A percentile compares a stretch with the other conserved stretches of the same genome.
These are phyloP conservation scores for Mycena leptocephala DNA, from an alignment of 768 basidiomycete species.

Conservation along the genomic window DNA sequence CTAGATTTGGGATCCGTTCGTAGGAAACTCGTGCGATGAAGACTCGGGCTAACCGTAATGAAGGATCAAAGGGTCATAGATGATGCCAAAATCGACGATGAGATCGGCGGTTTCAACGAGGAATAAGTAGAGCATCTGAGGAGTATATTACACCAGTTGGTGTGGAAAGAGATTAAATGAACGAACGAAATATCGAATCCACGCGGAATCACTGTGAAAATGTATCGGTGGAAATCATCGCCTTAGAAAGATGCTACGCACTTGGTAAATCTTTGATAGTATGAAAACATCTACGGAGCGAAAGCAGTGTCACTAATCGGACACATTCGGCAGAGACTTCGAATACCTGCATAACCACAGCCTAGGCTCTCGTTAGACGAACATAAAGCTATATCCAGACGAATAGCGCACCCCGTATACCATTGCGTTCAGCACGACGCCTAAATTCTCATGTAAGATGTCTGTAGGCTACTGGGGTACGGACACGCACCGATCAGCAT, in stretches of 20 bases:
- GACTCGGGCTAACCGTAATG: neutral
- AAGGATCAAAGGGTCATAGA: slow-evolving; percentile 28
- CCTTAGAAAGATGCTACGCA: neutral
- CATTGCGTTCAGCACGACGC: slow-evolving; percentile 23
- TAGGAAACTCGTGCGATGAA: neutral
- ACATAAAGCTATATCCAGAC: neutral
- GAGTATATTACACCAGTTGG: neutral
- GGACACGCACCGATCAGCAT: neutral
- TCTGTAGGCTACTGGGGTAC: neutral
- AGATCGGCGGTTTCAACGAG: slow-evolving; percentile 21
- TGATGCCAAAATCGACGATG: slow-evolving; percentile 20
- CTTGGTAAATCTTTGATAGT: slow-evolving; percentile 15
- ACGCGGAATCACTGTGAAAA: slow-evolving; percentile 5
- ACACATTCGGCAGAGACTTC: neutral
- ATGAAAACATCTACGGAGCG: slow-evolving; percentile 4
- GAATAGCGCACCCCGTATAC: slow-evolving; percentile 24
- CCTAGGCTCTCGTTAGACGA: neutral
- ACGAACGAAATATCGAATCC: slow-evolving; percentile 14
- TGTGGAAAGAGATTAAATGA: too few relatives aligned
- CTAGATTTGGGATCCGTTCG: neutral
- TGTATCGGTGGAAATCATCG: neutral
- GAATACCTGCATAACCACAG: slow-evolving; percentile 13
- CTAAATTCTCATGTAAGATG: neutral
- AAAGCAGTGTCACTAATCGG: neutral
- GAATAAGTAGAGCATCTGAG: slow-evolving; percentile 30